A percentile compares a stretch with the other conserved stretches of the same genome.
Conservation (phyloP, 2,329 filamentous ascomycete species). For the Simplicillium sp. region DNA sequence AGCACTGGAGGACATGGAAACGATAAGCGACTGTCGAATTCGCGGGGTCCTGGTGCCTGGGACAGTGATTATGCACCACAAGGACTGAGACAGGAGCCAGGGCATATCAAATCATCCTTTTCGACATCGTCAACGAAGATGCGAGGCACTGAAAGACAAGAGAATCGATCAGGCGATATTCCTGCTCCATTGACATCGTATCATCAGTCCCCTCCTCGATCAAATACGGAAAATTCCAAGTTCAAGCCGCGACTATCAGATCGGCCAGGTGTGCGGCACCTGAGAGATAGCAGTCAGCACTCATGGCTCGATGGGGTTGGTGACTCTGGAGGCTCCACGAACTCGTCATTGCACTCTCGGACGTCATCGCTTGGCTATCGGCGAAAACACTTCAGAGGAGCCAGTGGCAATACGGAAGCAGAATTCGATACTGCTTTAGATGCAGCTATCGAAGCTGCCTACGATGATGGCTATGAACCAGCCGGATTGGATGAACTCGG, state of each 20-base stretch:
- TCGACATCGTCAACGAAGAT: constrained; percentile 35
- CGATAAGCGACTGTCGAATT: no score
- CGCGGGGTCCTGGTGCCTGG: no score
- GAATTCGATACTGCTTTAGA: constrained; percentile 93
- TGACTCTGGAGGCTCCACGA: constrained; percentile 73
- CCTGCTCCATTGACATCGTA: constrained; percentile 13
- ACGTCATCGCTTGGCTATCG: constrained; percentile 61
- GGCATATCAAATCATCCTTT: constrained; percentile 42
- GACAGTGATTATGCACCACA: no score
- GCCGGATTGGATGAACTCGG: constrained; percentile 39
- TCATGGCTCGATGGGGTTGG: constrained; percentile 95
- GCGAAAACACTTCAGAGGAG: constrained; percentile 58
- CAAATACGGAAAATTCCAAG: constrained; percentile 15
- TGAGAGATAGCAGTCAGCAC: constrained; percentile 47
- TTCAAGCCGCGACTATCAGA: no score
- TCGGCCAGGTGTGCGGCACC: neutral
- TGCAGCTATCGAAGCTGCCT: constrained; percentile 91
- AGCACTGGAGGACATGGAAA: neutral
- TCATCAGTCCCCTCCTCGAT: constrained; percentile 57
- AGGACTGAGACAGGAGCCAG: constrained; percentile 10
- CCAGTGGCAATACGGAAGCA: constrained; percentile 68
- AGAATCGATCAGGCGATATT: neutral
- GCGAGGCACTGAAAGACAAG: constrained; percentile 1
- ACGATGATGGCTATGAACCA: constrained; percentile 82
- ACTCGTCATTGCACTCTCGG: constrained; percentile 72